Evolutionary conservation across 225 moss, liverwort and hornwort species (phyloP).

Genomic region (Climacium dendroides): DNA sequence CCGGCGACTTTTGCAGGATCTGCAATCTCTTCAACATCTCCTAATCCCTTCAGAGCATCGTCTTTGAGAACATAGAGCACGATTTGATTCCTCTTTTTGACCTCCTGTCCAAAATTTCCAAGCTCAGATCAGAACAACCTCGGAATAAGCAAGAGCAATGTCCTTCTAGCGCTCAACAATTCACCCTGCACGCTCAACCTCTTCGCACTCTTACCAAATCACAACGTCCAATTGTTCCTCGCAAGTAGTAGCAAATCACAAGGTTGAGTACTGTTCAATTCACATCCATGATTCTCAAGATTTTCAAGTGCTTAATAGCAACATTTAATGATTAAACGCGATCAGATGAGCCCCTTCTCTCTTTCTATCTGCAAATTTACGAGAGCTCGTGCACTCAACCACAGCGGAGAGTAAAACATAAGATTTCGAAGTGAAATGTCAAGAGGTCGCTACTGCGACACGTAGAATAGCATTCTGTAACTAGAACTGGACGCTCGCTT

Average conservation of each 20-base stretch:
- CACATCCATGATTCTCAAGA: neutral
- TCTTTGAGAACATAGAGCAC: slow-evolving; percentile 51
- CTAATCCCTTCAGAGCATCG: slow-evolving; percentile 4
- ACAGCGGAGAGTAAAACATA: neutral
- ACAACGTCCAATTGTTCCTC: neutral
- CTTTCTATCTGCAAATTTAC: neutral
- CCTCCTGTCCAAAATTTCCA: slow-evolving; percentile 17
- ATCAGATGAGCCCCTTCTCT: neutral
- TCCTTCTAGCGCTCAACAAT: neutral
- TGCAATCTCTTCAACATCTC: slow-evolving; percentile 7
- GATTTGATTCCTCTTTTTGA: slow-evolving; percentile 34
- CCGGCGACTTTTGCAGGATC: slow-evolving; percentile 47
- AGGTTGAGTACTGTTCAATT: neutral
- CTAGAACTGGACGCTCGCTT: neutral
- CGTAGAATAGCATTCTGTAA: neutral
- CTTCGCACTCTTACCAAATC: neutral
- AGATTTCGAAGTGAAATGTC: neutral
- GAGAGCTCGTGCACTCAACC: neutral
- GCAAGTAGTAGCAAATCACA: neutral
- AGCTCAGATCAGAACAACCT: neutral
- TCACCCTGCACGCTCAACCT: neutral
- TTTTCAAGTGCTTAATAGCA: neutral
- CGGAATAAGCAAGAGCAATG: neutral
- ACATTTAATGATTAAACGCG: neutral
- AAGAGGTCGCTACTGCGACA: neutral